phyloP scores from a whole-genome alignment of 2,329 filamentous ascomycete species.

The Botrytis fabae region DNA sequence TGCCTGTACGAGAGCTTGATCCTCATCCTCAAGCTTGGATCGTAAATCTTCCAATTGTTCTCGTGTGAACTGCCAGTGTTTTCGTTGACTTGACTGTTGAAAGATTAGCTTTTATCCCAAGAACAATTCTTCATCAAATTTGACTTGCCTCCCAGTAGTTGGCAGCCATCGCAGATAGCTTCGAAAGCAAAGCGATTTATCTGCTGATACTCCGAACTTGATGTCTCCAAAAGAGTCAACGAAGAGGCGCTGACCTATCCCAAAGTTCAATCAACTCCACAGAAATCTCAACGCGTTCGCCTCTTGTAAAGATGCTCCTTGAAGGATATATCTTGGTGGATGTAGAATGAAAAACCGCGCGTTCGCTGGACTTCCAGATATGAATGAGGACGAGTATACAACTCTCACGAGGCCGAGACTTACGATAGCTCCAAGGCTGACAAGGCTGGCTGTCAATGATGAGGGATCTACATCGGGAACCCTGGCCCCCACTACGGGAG shows the following conservation, averaged over 20 bases:
- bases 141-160: constrained; percentile 27
- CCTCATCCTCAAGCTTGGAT: constrained; percentile 73
- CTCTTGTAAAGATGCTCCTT: not conserved
- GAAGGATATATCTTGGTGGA: not conserved
- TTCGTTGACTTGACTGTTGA: constrained; percentile 75
- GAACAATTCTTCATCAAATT: not conserved
- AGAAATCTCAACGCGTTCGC: not conserved
- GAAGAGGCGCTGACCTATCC: not conserved
- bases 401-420: not conserved
- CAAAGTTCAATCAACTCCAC: not conserved
- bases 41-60: constrained; percentile 75
- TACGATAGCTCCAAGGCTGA: constrained; percentile 16
- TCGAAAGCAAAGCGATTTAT: not conserved
- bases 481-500: constrained; percentile 19
- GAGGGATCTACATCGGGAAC: not conserved
- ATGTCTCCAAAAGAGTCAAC: not conserved
- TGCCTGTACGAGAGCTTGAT: constrained; percentile 71
- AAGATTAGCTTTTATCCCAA: not conserved
- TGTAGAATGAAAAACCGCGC: not conserved
- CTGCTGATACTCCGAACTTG: not conserved
- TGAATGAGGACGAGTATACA: not conserved
- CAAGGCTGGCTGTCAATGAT: constrained; percentile 18
- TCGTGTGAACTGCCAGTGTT: constrained; percentile 87
- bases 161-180: constrained; percentile 23
- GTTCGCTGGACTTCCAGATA: not conserved